phyloP scores from a whole-genome alignment of 2,329 filamentous ascomycete species.

The Cytospora mali region DNA sequence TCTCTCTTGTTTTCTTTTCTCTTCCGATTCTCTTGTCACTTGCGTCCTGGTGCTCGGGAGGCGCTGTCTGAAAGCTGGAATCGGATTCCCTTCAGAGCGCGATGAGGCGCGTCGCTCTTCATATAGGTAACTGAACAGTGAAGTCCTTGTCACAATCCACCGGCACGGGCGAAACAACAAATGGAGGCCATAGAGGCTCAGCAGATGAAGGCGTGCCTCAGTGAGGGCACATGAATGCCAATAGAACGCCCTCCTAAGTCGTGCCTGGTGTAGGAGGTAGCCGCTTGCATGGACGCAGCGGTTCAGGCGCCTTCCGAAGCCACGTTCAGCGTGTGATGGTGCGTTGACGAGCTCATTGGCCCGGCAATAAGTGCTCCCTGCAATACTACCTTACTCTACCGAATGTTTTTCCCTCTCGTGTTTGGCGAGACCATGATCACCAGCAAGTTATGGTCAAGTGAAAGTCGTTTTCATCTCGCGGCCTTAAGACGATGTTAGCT shows the following conservation, averaged over 20 bases:
- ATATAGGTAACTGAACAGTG: constrained; percentile 2
- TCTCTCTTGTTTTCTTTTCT: too few relatives aligned
- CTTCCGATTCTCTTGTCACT: not conserved
- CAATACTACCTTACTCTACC: constrained; percentile 18
- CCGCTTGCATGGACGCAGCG: constrained; percentile 7
- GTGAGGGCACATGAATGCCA: not conserved
- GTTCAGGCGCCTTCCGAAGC: not conserved
- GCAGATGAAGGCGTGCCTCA: not conserved
- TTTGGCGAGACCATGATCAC: constrained; percentile 2
- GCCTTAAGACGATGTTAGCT: not conserved
- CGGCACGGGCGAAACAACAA: not conserved
- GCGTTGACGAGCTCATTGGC: constrained; percentile 17
- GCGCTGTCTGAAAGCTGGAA: not conserved
- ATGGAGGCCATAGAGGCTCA: not conserved
- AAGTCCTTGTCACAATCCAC: not conserved
- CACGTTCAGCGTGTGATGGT: constrained; percentile 16
- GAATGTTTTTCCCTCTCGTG: constrained; percentile 5
- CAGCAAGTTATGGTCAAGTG: not conserved
- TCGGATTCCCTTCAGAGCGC: not conserved
- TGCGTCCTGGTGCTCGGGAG: too few relatives aligned
- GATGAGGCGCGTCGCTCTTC: constrained; percentile 1
- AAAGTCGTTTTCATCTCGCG: not conserved
- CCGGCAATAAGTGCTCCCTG: not conserved
- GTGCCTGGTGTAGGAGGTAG: not conserved
- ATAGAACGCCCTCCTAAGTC: not conserved